Conservation (phyloP, 163 green algal genomes). For the Coccomyxa subellipsoidea region DNA sequence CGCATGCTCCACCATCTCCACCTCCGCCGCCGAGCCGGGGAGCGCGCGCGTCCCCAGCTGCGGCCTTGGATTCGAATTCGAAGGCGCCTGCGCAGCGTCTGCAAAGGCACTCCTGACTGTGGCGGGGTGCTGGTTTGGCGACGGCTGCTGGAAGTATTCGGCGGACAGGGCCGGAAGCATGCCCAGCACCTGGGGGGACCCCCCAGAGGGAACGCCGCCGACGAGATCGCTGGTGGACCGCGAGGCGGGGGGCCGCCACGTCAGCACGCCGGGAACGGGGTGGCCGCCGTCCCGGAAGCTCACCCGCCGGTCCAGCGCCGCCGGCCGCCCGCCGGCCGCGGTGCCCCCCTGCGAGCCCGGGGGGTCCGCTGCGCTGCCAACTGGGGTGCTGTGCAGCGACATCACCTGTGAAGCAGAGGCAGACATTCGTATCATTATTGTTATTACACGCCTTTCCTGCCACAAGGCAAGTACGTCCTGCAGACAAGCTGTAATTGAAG, state of each 20-base stretch:
- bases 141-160: not conserved
- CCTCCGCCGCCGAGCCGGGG: not conserved
- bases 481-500: too few relatives aligned
- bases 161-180: not conserved
- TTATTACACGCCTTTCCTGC: too few relatives aligned
- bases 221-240: not conserved
- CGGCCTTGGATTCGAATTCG: not conserved
- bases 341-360: too few relatives aligned
- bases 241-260: not conserved
- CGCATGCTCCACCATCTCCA: not conserved
- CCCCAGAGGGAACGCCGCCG: not conserved
- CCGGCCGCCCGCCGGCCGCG: too few relatives aligned
- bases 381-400: not conserved
- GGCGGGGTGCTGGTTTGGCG: not conserved
- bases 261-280: not conserved
- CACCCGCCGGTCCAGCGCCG: not conserved
- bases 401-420: not conserved
- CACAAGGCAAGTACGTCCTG: too few relatives aligned
- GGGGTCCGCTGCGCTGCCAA: too few relatives aligned
- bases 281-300: not conserved
- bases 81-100: not conserved
- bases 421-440: too few relatives aligned
- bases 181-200: not conserved
- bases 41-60: not conserved
- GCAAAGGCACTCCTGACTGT: not conserved